Evolutionary conservation across 768 basidiomycete species (phyloP), one percentile per base, ranked within the genome.

Genomic region (Termitomyces sp.): DNA sequence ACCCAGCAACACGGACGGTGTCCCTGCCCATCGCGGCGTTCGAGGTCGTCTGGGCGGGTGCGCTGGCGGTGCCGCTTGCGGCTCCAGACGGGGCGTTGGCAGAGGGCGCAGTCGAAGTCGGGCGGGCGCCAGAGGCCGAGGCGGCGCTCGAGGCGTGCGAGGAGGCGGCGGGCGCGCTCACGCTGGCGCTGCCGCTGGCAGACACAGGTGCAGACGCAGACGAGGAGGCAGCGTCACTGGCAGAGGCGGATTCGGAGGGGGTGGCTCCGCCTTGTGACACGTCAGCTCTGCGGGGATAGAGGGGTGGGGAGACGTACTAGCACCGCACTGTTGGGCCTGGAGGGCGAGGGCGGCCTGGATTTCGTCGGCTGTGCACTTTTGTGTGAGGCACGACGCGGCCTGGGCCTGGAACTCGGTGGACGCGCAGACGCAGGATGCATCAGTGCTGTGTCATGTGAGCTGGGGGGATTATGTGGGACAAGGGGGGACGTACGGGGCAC

Each of bases 351-450:
- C 65, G 22, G 43, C 31, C n/a, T 58, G 42, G 10, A 22, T 4
- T 10, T 43, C 42, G 20, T 43, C 20, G 0, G 42, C 7, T 22
- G 42, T 22, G 46, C 67, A 66, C 7, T 60, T 29, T 5, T 44
- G 12, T 32, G 39, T 12, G 16, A 68, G 42, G 36, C 67, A 68
- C 6, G 46, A n/a, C 0, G 18, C n/a, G n/a, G 65, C 65, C 20
- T 60, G 58, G 3, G 31, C 32, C 32, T 66, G 64, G 65, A 66
- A 68, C 26, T 63, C 53, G 7, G 39, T 12, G 0, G 53, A 62
- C 1, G 55, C 27, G 55, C 67, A 68, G 10, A 68, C 44, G 44
- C 67, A 41, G n/a, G 8, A 20, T 4, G 22, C 4, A 5, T 43
- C 42, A 5, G 42, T 22, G 9, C 42, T 43, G 22, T 9, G 4